Percentiles rank a stretch among this genome's conserved stretches.
These are phyloP conservation scores for Aristolochia fimbriata DNA, from an alignment of 164 flowering plant species.

Conservation along the genomic window DNA sequence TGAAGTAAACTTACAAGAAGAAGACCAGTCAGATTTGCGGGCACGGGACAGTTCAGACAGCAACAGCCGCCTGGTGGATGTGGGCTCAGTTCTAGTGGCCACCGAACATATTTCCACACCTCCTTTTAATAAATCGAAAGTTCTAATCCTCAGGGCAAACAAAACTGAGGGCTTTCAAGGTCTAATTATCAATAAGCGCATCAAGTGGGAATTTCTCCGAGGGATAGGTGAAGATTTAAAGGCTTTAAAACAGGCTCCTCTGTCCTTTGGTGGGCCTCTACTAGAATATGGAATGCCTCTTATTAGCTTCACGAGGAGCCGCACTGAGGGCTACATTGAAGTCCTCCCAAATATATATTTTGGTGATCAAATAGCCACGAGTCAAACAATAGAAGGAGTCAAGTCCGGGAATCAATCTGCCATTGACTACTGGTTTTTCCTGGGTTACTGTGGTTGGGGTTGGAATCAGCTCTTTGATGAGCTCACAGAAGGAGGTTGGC, in stretches of 20 bases:
- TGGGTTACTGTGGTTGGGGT: conserved; percentile 75
- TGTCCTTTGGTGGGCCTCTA: conserved; percentile 80
- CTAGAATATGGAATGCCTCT: conserved; percentile 47
- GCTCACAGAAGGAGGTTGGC: conserved; percentile 72
- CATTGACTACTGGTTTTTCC: conserved; percentile 67
- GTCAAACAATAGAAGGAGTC: conserved; percentile 28
- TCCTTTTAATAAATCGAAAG: conserved; percentile 54
- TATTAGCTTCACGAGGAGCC: conserved; percentile 37
- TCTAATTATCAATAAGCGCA: conserved; percentile 66
- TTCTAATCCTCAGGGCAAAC: conserved; percentile 69
- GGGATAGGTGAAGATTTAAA: conserved; percentile 33
- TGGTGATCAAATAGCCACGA: conserved; percentile 49
- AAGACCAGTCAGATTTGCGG: conserved; percentile 10
- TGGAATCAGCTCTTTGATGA: conserved; percentile 77
- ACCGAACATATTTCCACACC: conserved; percentile 42
- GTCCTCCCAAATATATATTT: conserved; percentile 50
- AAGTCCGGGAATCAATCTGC: conserved; percentile 36
- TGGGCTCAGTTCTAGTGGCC: conserved; percentile 64
- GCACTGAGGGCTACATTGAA: conserved; percentile 22
- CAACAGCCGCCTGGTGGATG: conserved; percentile 16
- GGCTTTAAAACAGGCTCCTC: conserved; percentile 52
- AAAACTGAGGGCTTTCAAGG: conserved; percentile 52
- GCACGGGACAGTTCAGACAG: conserved; percentile 14
- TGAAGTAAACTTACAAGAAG: too few species aligned
- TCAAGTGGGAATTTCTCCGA: conserved; percentile 52